Evolutionary conservation across 768 basidiomycete species (phyloP), one percentile per base, ranked within the genome.

Genomic region (Tubosaeta sp.): DNA sequence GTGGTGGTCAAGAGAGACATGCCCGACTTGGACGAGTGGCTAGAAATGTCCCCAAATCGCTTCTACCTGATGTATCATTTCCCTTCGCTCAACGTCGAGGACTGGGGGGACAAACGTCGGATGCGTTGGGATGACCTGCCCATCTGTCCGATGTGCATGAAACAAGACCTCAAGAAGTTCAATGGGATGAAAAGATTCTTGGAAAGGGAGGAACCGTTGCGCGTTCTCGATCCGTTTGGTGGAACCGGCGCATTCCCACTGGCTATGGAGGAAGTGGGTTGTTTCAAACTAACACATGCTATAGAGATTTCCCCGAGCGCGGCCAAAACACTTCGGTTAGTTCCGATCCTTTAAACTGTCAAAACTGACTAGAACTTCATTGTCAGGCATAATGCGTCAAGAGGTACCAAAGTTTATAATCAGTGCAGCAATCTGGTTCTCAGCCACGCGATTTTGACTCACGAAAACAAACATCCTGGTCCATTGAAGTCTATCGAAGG

Each of bases 231-330:
- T 58, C 71, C 74, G 1, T 79, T 78, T 46, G 70, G 63, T 4
- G 78, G 78, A 3, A 62, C 64, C 0, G 86, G 87, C 6, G 81
- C 85, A 3, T 86, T 90, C 60, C 78, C 78, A 45, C 63, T 76
- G 18, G 86, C 79, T 0, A 66, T 89, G 67, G 75, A 76, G 14
- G 70, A 78, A 34, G 71, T 76, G 2, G 81, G 77, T 47, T 81
- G 78, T 46, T 55, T 87, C 44, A 74, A 79, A 52, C 59, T 87
- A 4, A 82, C 81, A 0, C 81, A 87, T 69, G 78, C 82, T 0
- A 67, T 90, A 39, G 90, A 92, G 57, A 82, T 88, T 19, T 73
- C 79, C n/a, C 87, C 88, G 0, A 86, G 84, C 62, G 86, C 90
- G 8, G 83, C 85, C 0, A 68, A 69, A 51, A 87, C 89, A 1